A percentile compares a stretch with the other conserved stretches of the same genome.
These are phyloP conservation scores for Crithidia thermophila DNA, from an alignment of 208 protist species.

Conservation along the genomic window DNA sequence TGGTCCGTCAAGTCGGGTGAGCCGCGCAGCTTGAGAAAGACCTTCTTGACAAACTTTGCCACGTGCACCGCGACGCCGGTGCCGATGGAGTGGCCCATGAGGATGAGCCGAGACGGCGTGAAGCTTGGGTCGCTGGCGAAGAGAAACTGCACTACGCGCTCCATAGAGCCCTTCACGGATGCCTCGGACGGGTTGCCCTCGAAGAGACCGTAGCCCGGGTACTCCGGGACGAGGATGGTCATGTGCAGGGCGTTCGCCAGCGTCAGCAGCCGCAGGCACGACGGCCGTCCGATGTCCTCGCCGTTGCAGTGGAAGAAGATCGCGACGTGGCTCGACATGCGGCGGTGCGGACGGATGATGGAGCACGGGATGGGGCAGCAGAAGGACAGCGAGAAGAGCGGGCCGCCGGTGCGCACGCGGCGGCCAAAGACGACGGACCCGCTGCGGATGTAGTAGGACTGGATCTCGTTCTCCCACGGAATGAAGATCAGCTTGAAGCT, in stretches of 20 bases:
- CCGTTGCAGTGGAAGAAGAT: constrained; percentile 61
- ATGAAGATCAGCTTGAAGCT: constrained; percentile 48
- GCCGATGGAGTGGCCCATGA: constrained; percentile 61
- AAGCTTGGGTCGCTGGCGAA: constrained; percentile 37
- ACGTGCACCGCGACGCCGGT: constrained; percentile 46
- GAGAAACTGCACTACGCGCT: constrained; percentile 49
- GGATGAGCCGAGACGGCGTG: constrained; percentile 41
- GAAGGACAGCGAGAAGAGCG: constrained; percentile 21
- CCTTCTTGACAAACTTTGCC: constrained; percentile 31
- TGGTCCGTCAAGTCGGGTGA: constrained; percentile 7
- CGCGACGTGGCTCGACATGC: constrained; percentile 54
- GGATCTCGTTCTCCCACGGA: constrained; percentile 38
- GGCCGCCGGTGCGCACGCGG: constrained; percentile 23
- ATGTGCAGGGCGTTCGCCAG: constrained; percentile 55
- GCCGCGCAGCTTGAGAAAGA: constrained; percentile 29
- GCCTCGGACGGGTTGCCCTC: constrained; percentile 38
- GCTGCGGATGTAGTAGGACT: constrained; percentile 38
- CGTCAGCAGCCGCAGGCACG: constrained; percentile 34
- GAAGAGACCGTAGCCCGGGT: constrained; percentile 51
- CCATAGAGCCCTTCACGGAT: constrained; percentile 42
- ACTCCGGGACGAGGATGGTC: constrained; percentile 48
- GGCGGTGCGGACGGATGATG: constrained; percentile 41
- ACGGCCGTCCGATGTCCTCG: constrained; percentile 46
- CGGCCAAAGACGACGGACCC: constrained; percentile 39
- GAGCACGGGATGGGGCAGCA: constrained; percentile 46